phyloP scores from a whole-genome alignment of 345 rosid genomes.

The Acer yangbiense region DNA sequence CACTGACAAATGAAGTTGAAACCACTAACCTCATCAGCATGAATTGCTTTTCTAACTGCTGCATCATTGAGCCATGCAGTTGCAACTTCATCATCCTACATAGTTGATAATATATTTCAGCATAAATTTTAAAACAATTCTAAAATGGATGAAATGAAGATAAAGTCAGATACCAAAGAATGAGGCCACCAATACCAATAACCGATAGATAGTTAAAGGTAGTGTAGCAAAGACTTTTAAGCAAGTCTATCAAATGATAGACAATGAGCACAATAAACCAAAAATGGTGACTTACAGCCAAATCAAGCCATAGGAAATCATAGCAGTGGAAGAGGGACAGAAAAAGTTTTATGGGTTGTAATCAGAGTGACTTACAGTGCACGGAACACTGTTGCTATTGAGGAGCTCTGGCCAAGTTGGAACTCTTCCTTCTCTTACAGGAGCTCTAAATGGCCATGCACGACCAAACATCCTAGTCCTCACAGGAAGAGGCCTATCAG shows the following conservation, averaged over 20 bases:
- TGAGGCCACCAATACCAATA: not conserved
- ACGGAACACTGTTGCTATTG: slow-evolving; percentile 39
- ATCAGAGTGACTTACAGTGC: slow-evolving; percentile 56
- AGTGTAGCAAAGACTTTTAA: not conserved
- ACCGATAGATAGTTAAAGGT: not conserved
- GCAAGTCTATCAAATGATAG: not conserved
- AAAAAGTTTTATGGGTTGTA: not conserved
- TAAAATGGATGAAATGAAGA: not conserved
- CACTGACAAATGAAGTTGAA: not conserved
- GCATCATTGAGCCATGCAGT: slow-evolving; percentile 70
- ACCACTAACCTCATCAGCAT: slow-evolving; percentile 58
- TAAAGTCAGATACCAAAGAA: not conserved
- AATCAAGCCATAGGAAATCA: slow-evolving; percentile 9
- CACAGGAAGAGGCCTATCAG: slow-evolving; percentile 68
- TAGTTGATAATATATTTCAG: slow-evolving; percentile 3
- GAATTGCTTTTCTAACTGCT: slow-evolving; percentile 70
- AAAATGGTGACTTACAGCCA: not conserved
- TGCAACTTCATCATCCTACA: slow-evolving; percentile 80
- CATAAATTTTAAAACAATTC: not conserved
- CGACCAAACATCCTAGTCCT: slow-evolving; percentile 88
- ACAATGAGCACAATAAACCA: slow-evolving; percentile 2
- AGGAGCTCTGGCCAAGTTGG: slow-evolving; percentile 89
- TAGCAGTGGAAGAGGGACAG: not conserved
- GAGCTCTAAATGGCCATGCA: slow-evolving; percentile 85
- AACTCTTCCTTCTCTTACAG: slow-evolving; percentile 78